These are phyloP conservation scores for Bryoerythrophyllum caledonicum DNA, from an alignment of 225 moss, liverwort and hornwort species.

Conservation along the genomic window DNA sequence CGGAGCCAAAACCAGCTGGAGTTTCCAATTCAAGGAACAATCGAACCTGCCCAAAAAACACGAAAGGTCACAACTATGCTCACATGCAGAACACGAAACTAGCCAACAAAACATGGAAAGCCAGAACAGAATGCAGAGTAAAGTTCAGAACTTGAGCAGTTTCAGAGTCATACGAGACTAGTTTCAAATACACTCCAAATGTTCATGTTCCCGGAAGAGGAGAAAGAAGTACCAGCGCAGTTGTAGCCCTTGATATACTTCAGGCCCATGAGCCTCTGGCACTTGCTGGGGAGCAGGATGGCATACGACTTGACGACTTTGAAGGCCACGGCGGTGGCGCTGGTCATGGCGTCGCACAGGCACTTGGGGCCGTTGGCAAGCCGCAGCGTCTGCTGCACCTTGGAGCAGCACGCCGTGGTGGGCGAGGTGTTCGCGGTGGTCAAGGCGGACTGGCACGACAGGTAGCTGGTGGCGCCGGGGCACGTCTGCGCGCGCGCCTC, in stretches of 20 bases:
- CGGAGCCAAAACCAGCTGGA: too few species aligned
- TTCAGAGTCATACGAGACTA: too few species aligned
- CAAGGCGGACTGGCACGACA: background rate
- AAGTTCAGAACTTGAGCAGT: background rate
- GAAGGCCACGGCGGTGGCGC: background rate
- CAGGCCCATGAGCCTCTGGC: background rate
- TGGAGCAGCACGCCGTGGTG: background rate
- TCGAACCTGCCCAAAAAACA: background rate
- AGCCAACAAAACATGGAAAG: too few species aligned
- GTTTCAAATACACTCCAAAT: too few species aligned
- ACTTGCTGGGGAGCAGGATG: constrained; percentile 5
- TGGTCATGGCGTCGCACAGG: constrained; percentile 26
- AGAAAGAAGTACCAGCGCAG: constrained; percentile 8
- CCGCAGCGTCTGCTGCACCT: background rate
- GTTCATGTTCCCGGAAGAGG: too few species aligned
- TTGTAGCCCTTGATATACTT: background rate
- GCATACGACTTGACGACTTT: background rate
- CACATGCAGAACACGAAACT: background rate
- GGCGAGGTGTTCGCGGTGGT: accelerated
- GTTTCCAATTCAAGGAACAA: background rate
- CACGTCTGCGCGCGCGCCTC: constrained; percentile 28
- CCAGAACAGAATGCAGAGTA: too few species aligned
- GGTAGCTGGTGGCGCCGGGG: background rate
- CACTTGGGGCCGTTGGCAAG: background rate
- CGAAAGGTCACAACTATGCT: background rate